Evolutionary conservation across 1,139 yeast genomes (phyloP).

Genomic region (Saccharomyces hybrid): DNA sequence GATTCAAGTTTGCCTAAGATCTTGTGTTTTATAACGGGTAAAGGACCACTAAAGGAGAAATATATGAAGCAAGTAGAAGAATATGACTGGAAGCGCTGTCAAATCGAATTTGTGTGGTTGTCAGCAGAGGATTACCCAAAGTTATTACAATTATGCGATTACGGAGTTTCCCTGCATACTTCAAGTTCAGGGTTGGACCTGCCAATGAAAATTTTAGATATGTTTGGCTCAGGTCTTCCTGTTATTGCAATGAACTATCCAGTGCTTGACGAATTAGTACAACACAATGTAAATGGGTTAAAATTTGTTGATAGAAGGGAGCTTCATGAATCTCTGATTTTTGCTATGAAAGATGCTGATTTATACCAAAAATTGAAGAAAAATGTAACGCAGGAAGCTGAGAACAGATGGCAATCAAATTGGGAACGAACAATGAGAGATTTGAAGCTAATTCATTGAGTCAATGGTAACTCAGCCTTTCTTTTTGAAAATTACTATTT

Average conservation of each 20-base stretch:
- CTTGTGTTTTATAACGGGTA: constrained; percentile 77
- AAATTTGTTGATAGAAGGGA: constrained; percentile 39
- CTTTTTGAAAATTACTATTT: background rate
- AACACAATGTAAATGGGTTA: constrained; percentile 40
- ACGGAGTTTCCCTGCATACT: constrained; percentile 83
- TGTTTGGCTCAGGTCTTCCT: constrained; percentile 95
- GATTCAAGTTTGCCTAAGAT: constrained; percentile 40
- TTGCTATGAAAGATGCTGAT: constrained; percentile 39
- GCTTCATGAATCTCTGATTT: constrained; percentile 43
- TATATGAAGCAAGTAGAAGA: constrained; percentile 42
- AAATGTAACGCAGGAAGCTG: constrained; percentile 69
- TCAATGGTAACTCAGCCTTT: background rate
- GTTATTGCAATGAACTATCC: constrained; percentile 72
- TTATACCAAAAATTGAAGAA: constrained; percentile 37
- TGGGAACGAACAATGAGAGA: constrained; percentile 44
- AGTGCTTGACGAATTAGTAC: constrained; percentile 59
- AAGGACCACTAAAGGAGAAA: constrained; percentile 67
- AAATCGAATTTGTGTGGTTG: constrained; percentile 67
- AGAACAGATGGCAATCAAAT: constrained; percentile 63
- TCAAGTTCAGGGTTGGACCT: constrained; percentile 90
- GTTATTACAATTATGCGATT: constrained; percentile 66
- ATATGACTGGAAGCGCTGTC: constrained; percentile 41
- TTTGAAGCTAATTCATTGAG: constrained; percentile 15
- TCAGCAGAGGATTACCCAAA: constrained; percentile 71
- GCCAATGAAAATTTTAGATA: constrained; percentile 95